phyloP scores from a whole-genome alignment of 2,329 filamentous ascomycete genomes.

The Stachybotrys chlorohalonatus region DNA sequence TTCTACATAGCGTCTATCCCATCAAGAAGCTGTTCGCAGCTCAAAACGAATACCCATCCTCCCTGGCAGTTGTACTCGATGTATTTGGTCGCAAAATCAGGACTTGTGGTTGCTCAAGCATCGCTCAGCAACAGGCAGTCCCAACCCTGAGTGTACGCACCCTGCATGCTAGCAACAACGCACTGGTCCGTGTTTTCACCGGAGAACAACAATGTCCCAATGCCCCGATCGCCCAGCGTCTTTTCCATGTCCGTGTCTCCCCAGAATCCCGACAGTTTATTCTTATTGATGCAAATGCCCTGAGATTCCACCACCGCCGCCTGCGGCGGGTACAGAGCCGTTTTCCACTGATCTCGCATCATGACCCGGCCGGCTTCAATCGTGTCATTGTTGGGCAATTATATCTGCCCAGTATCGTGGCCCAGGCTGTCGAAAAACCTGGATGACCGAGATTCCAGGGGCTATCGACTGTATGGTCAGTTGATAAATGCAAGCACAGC shows the following conservation, averaged over 20 bases:
- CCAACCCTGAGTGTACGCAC: constrained; percentile 1
- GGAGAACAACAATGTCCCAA: constrained; percentile 43
- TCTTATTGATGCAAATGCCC: constrained; percentile 24
- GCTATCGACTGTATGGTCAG: too few relatives aligned
- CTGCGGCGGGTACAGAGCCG: constrained; percentile 33
- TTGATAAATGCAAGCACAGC: too few relatives aligned
- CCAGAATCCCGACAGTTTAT: not conserved
- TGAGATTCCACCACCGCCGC: not conserved
- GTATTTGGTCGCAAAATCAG: constrained; percentile 1
- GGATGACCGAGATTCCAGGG: too few relatives aligned
- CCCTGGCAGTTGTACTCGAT: constrained; percentile 1
- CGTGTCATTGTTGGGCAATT: constrained; percentile 5
- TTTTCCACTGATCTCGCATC: constrained; percentile 47
- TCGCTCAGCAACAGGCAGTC: constrained; percentile 3
- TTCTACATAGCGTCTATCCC: not conserved
- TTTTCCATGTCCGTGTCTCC: not conserved
- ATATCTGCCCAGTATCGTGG: constrained; percentile 31
- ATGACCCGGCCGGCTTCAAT: constrained; percentile 28
- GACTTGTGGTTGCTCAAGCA: constrained; percentile 2
- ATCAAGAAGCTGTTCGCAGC: not conserved
- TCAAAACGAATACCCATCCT: constrained; percentile 1
- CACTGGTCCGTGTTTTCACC: constrained; percentile 48
- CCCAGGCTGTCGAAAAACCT: constrained; percentile 30
- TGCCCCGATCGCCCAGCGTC: constrained; percentile 22
- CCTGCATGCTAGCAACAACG: constrained; percentile 3